Evolutionary conservation across 1,284 basidiomycete species (phyloP).

Genomic region (Rhodofomes roseus): DNA sequence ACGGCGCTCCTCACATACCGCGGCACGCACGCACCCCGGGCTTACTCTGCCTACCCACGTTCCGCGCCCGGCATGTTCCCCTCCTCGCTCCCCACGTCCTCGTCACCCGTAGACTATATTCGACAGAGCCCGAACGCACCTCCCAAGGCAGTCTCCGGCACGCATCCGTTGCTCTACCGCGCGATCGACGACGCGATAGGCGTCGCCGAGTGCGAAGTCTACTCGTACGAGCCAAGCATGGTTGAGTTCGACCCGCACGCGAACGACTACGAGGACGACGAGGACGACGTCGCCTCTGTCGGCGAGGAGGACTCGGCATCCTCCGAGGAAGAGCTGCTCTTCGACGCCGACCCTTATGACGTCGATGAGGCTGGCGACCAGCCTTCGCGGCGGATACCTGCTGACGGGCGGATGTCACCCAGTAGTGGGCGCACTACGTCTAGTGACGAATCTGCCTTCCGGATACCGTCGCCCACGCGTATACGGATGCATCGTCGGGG

Average conservation of each 20-base stretch:
- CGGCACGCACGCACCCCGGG: slow-evolving; percentile 63
- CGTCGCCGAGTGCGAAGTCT: slow-evolving; percentile 92
- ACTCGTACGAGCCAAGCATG: slow-evolving; percentile 87
- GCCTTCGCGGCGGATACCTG: not conserved
- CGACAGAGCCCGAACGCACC: slow-evolving; percentile 62
- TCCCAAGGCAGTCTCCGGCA: slow-evolving; percentile 37
- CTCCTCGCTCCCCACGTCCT: slow-evolving; percentile 62
- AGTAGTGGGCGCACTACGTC: slow-evolving; percentile 26
- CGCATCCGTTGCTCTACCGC: slow-evolving; percentile 82
- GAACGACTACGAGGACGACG: slow-evolving; percentile 74
- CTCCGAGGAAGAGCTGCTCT: slow-evolving; percentile 49
- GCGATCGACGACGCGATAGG: slow-evolving; percentile 90
- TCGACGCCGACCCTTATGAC: slow-evolving; percentile 80
- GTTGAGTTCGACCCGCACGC: slow-evolving; percentile 93
- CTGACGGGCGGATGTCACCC: slow-evolving; percentile 11
- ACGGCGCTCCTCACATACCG: slow-evolving; percentile 72
- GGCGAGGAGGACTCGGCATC: slow-evolving; percentile 50
- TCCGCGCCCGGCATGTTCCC: slow-evolving; percentile 73
- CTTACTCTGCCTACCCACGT: slow-evolving; percentile 79
- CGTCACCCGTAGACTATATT: slow-evolving; percentile 57
- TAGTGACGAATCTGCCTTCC: slow-evolving; percentile 25
- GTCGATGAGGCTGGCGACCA: slow-evolving; percentile 44
- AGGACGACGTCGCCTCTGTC: slow-evolving; percentile 58
- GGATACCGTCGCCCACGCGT: slow-evolving; percentile 15
- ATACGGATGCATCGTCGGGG: slow-evolving; percentile 44